Evolutionary conservation across 805 yeast genomes (phyloP).

Genomic region (Yamadazyma scolyti): DNA sequence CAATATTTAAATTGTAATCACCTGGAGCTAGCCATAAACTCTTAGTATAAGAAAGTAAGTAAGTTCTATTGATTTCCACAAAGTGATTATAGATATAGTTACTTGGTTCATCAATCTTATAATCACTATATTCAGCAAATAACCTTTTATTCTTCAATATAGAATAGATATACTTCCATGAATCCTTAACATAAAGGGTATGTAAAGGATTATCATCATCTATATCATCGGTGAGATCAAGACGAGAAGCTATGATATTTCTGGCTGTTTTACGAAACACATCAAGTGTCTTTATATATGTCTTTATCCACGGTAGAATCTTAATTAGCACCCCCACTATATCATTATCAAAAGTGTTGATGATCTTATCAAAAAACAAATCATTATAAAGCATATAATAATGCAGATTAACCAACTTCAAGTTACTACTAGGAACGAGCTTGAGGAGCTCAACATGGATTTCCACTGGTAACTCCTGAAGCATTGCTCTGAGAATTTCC

Average conservation of each 20-base stretch:
- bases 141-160: conserved; percentile 49
- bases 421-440: conserved; percentile 28
- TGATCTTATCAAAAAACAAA: conserved; percentile 37
- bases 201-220: conserved; percentile 17
- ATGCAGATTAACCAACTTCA: conserved; percentile 33
- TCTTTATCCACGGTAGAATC: conserved; percentile 34
- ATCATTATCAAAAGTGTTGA: conserved; percentile 34
- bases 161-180: conserved; percentile 53
- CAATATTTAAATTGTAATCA: conserved; percentile 47
- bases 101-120: conserved; percentile 46
- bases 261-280: conserved; percentile 26
- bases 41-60: conserved; percentile 44
- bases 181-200: conserved; percentile 40
- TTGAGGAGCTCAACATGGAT: conserved; percentile 35
- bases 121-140: conserved; percentile 45
- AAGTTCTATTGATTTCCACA: conserved; percentile 48
- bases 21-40: conserved; percentile 47
- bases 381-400: conserved; percentile 52
- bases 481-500: conserved; percentile 6
- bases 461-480: conserved; percentile 38
- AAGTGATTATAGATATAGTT: conserved; percentile 41
- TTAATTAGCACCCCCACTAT: conserved; percentile 26
- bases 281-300: conserved; percentile 39
- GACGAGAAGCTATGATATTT: conserved; percentile 21
- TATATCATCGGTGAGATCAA: conserved; percentile 22